Conservation (phyloP, 176 grass and related monocot genomes). For the Phoenix dactylifera region DNA sequence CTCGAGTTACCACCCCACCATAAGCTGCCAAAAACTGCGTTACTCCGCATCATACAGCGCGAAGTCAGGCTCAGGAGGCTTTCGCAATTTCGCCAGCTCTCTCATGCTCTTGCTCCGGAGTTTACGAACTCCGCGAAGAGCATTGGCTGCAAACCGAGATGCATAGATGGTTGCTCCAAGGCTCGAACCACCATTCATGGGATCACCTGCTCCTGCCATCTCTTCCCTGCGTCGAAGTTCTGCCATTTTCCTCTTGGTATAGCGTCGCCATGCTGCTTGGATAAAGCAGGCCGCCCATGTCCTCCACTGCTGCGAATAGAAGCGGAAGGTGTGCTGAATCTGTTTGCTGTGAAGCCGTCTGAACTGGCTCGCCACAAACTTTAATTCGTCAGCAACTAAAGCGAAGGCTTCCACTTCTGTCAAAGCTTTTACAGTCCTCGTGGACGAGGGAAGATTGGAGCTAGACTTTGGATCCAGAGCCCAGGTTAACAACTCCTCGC, state of each 20-base stretch:
- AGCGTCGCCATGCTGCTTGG: conserved; percentile 16
- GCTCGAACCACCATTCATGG: conserved; percentile 36
- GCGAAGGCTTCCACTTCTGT: conserved; percentile 82
- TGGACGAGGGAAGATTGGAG: conserved; percentile 71
- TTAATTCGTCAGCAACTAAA: conserved; percentile 58
- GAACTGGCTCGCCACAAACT: conserved; percentile 91
- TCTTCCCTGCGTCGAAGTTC: conserved; percentile 11
- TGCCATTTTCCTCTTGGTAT: conserved; percentile 8
- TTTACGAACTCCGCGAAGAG: conserved; percentile 59
- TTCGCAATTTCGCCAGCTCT: conserved; percentile 53
- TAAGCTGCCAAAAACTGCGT: neutral
- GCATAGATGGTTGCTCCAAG: conserved; percentile 75
- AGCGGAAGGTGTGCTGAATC: conserved; percentile 21
- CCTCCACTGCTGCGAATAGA: conserved; percentile 17
- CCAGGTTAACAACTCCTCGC: conserved; percentile 88
- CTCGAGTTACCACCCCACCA: too few species aligned
- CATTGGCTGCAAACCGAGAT: conserved; percentile 77
- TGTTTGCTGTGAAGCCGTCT: conserved; percentile 86
- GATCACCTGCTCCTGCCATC: conserved; percentile 11
- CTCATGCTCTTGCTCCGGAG: conserved; percentile 43
- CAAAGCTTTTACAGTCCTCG: conserved; percentile 61
- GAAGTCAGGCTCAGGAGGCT: conserved; percentile 83
- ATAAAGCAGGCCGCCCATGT: conserved; percentile 18
- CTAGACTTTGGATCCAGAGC: conserved; percentile 80
- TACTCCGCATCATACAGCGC: conserved; percentile 37